phyloP scores from a whole-genome alignment of 2,329 filamentous ascomycete genomes.

The Cladosporium sphaerospermum region DNA sequence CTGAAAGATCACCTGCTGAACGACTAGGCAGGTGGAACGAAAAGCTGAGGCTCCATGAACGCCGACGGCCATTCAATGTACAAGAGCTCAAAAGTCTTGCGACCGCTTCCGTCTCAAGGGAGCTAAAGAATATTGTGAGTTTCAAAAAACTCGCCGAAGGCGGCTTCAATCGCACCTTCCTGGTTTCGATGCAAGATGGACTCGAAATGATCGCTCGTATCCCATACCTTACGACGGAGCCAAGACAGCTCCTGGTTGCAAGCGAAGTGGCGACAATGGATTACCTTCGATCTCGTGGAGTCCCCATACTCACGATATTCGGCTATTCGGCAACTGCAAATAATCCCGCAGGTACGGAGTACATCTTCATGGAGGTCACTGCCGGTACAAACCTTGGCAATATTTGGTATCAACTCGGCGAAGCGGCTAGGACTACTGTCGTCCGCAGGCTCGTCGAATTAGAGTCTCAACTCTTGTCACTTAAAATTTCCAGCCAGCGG shows the following conservation, averaged over 20 bases:
- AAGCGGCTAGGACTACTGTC: slow-evolving; percentile 22
- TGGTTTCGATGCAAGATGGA: slow-evolving; percentile 20
- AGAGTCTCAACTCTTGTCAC: slow-evolving; percentile 24
- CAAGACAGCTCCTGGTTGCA: slow-evolving; percentile 16
- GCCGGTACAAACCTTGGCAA: slow-evolving; percentile 17
- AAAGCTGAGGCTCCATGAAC: slow-evolving; percentile 13
- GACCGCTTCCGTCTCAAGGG: slow-evolving; percentile 1
- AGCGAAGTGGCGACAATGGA: slow-evolving; percentile 28
- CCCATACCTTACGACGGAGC: slow-evolving; percentile 19
- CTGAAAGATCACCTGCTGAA: not conserved
- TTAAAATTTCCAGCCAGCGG: slow-evolving; percentile 28
- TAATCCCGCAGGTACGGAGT: slow-evolving; percentile 22
- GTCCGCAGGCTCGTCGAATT: slow-evolving; percentile 25
- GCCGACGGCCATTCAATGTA: slow-evolving; percentile 14
- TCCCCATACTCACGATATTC: slow-evolving; percentile 19
- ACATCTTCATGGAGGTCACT: slow-evolving; percentile 22
- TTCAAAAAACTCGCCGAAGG: slow-evolving; percentile 21
- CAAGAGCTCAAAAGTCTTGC: not conserved
- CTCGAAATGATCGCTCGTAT: slow-evolving; percentile 22
- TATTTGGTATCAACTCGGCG: slow-evolving; percentile 19
- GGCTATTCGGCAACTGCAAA: slow-evolving; percentile 18
- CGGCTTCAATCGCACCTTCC: slow-evolving; percentile 21
- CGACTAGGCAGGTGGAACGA: slow-evolving; percentile 18
- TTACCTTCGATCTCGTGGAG: slow-evolving; percentile 14
- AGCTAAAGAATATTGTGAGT: slow-evolving; percentile 9